A percentile compares a stretch with the other conserved stretches of the same genome.
phyloP scores from a whole-genome alignment of 2,329 filamentous ascomycete genomes.

The Calonectria hongkongensis region DNA sequence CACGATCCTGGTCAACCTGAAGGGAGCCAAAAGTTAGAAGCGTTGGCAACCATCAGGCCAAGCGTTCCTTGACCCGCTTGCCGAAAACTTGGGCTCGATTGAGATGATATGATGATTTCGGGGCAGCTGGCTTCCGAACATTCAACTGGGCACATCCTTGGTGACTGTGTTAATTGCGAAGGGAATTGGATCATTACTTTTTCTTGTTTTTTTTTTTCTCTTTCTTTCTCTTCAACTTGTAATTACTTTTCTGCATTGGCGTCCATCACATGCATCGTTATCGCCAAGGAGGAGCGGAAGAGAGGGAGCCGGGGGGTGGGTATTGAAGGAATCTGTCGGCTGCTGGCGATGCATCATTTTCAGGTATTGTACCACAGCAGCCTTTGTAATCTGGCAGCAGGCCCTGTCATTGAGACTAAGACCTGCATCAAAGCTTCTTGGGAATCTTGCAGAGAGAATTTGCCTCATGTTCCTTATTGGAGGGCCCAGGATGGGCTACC shows the following conservation, averaged over 20 bases:
- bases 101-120: slow-evolving; percentile 15
- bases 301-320: neutral
- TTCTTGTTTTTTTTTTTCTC: neutral
- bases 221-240: neutral
- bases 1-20: slow-evolving; percentile 34
- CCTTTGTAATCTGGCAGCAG: slow-evolving; percentile 32
- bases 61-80: slow-evolving; percentile 24
- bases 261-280: neutral
- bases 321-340: neutral
- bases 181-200: slow-evolving; percentile 1
- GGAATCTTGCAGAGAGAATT: neutral
- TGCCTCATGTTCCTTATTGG: slow-evolving; percentile 2
- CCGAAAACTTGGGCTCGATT: slow-evolving; percentile 1
- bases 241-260: neutral
- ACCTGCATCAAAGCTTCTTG: neutral
- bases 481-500: slow-evolving; percentile 19
- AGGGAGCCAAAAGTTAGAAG: slow-evolving; percentile 9
- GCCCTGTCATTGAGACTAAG: slow-evolving; percentile 32
- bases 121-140: neutral
- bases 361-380: slow-evolving; percentile 16
- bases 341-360: slow-evolving; percentile 1
- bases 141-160: slow-evolving; percentile 15
- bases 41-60: slow-evolving; percentile 4
- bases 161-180: neutral
- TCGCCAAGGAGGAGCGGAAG: neutral